These are phyloP conservation scores for Wickerhamiella siamensis DNA, from an alignment of 805 yeast species.

Conservation along the genomic window DNA sequence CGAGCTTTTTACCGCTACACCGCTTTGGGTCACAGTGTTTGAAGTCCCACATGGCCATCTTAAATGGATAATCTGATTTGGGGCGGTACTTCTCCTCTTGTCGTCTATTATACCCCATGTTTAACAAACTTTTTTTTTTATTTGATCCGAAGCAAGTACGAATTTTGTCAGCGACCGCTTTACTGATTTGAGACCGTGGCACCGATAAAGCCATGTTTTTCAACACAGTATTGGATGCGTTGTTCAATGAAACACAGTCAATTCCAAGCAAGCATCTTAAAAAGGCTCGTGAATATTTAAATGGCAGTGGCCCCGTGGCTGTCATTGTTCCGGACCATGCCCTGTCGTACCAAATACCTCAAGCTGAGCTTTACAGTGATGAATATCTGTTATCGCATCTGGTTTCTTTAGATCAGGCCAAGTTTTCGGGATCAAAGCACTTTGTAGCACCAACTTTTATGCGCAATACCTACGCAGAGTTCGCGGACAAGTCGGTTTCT, in stretches of 20 bases:
- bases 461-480: background rate
- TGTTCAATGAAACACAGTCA: slow-evolving; percentile 11
- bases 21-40: slow-evolving; percentile 98
- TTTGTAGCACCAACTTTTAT: background rate
- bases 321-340: slow-evolving; percentile 12
- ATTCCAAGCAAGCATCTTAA: slow-evolving; percentile 10
- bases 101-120: background rate
- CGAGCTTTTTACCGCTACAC: slow-evolving; percentile 90
- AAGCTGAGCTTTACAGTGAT: slow-evolving; percentile 11
- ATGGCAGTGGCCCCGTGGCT: slow-evolving; percentile 5
- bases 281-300: slow-evolving; percentile 5
- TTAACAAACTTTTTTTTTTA: background rate
- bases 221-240: slow-evolving; percentile 14
- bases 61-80: slow-evolving; percentile 48
- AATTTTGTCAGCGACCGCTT: background rate
- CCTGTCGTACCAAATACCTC: slow-evolving; percentile 2
- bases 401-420: slow-evolving; percentile 2
- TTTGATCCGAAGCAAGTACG: background rate
- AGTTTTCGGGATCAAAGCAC: background rate
- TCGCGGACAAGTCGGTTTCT: background rate
- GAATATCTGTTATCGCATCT: slow-evolving; percentile 15
- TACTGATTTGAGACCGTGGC: background rate
- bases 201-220: slow-evolving; percentile 1
- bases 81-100: slow-evolving; percentile 15
- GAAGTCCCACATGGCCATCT: slow-evolving; percentile 95